Percentiles rank a stretch among this genome's conserved stretches.
Conservation (phyloP, 495 filamentous ascomycete genomes). For the Penicillium lagena region DNA sequence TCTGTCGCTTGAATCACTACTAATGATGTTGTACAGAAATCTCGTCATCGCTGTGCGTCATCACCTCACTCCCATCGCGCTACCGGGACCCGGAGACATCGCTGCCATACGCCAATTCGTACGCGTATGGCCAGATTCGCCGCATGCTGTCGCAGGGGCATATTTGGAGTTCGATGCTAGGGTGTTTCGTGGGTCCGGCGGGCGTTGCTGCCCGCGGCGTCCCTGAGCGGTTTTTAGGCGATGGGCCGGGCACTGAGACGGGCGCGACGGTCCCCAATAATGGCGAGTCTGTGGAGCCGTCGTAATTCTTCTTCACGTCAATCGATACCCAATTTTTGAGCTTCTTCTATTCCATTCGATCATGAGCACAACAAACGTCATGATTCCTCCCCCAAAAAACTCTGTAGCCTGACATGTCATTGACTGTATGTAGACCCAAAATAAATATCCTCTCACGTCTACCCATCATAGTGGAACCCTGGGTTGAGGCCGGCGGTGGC, state of each 20-base stretch:
- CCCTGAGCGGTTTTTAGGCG: conserved; percentile 56
- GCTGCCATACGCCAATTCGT: conserved; percentile 65
- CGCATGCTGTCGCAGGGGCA: conserved; percentile 53
- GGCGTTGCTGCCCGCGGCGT: conserved; percentile 60
- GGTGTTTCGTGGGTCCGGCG: conserved; percentile 63
- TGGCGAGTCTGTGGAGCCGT: not conserved
- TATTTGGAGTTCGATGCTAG: conserved; percentile 69
- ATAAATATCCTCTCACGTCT: no score
- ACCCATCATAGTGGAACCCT: not conserved
- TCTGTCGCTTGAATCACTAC: conserved; percentile 5
- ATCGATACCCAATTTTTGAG: conserved; percentile 3
- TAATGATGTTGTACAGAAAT: conserved; percentile 29
- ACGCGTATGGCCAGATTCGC: conserved; percentile 67
- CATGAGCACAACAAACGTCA: no score
- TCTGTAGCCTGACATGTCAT: no score
- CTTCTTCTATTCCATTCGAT: no score
- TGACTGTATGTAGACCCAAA: no score
- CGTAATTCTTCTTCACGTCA: not conserved
- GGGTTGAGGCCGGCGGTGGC: not conserved
- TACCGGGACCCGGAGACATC: conserved; percentile 74
- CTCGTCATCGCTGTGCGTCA: conserved; percentile 59
- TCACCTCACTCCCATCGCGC: conserved; percentile 70
- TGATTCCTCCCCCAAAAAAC: no score
- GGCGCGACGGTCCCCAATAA: no score
- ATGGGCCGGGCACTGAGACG: conserved; percentile 1